Evolutionary conservation across 345 rosid species (phyloP).

Genomic region (Erodium maritimum): DNA sequence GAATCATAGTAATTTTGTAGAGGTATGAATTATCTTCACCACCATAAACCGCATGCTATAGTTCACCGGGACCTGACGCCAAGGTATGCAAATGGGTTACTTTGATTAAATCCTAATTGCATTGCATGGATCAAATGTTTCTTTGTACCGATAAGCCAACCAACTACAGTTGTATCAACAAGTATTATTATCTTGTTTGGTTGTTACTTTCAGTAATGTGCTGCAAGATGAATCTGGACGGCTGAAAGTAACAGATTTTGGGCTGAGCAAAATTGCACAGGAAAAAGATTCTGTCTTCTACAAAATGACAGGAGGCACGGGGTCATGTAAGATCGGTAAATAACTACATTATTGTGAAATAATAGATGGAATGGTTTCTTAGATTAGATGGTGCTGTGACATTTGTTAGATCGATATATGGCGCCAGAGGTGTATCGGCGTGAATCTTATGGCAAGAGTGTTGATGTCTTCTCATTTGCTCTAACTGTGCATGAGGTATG

Average conservation of each 20-base stretch:
- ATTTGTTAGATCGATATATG: conserved; percentile 50
- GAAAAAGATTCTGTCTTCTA: conserved; percentile 43
- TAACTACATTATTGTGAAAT: not conserved
- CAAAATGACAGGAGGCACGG: conserved; percentile 55
- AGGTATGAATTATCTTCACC: conserved; percentile 66
- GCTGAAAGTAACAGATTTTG: conserved; percentile 60
- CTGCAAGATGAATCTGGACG: conserved; percentile 52
- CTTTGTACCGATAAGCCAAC: too few relatives aligned
- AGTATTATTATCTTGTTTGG: not conserved
- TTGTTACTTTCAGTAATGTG: conserved; percentile 27
- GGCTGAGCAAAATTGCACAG: conserved; percentile 52
- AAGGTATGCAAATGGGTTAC: conserved; percentile 18
- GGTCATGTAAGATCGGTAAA: conserved; percentile 30
- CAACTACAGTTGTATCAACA: too few relatives aligned
- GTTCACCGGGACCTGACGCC: conserved; percentile 60
- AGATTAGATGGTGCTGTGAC: conserved; percentile 5
- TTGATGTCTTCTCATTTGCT: conserved; percentile 58
- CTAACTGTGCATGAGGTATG: conserved; percentile 44
- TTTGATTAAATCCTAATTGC: not conserved
- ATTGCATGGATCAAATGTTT: too few relatives aligned
- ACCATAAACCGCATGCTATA: conserved; percentile 48
- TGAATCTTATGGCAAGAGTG: conserved; percentile 57
- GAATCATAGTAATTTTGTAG: conserved; percentile 6
- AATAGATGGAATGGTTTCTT: not conserved
- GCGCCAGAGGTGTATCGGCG: conserved; percentile 63